phyloP scores from a whole-genome alignment of 2,329 filamentous ascomycete species.

The Penicillium paneum region DNA sequence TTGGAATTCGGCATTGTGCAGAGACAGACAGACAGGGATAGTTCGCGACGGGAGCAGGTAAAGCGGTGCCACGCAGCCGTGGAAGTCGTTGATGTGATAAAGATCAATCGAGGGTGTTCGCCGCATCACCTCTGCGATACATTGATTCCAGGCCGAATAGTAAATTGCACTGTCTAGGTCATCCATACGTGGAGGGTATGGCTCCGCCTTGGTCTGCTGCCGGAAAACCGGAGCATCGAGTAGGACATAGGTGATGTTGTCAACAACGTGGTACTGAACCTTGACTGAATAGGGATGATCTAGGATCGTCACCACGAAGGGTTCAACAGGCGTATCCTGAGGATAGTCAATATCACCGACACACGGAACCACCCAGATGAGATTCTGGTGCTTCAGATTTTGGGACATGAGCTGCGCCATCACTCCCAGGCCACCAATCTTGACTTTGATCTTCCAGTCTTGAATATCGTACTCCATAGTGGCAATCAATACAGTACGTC shows the following conservation, averaged over 20 bases:
- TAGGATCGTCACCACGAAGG: conserved; percentile 61
- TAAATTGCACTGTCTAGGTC: conserved; percentile 65
- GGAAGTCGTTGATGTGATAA: conserved; percentile 66
- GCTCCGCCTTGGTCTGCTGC: conserved; percentile 60
- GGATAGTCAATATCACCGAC: conserved; percentile 65
- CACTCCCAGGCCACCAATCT: conserved; percentile 67
- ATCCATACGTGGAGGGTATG: conserved; percentile 67
- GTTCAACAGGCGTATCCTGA: conserved; percentile 55
- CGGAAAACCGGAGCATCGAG: conserved; percentile 66
- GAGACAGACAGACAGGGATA: conserved; percentile 60
- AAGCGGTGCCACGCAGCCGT: conserved; percentile 61
- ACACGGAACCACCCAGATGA: conserved; percentile 63
- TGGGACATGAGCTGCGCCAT: conserved; percentile 70
- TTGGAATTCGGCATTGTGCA: conserved; percentile 70
- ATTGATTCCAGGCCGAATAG: conserved; percentile 69
- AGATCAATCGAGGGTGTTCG: conserved; percentile 59
- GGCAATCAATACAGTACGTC: conserved; percentile 61
- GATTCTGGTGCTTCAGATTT: conserved; percentile 60
- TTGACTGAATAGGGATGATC: conserved; percentile 59
- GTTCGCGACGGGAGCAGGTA: conserved; percentile 59
- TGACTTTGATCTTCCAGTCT: conserved; percentile 68
- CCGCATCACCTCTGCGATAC: conserved; percentile 62
- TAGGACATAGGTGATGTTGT: conserved; percentile 67
- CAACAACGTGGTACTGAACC: conserved; percentile 61
- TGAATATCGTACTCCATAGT: conserved; percentile 74